These are phyloP conservation scores for Candida ortonii DNA, from an alignment of 805 yeast species.

Conservation along the genomic window DNA sequence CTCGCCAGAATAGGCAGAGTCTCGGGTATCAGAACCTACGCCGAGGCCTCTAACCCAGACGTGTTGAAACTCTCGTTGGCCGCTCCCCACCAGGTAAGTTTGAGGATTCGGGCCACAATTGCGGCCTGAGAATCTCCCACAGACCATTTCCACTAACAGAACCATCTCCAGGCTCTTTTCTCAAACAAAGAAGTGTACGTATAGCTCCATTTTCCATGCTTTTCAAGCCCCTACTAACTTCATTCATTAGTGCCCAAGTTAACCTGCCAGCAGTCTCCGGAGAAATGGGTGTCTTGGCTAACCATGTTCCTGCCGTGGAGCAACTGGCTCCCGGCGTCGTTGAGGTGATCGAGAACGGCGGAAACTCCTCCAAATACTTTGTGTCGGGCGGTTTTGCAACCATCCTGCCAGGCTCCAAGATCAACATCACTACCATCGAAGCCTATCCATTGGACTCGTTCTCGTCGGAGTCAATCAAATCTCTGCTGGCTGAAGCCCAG, in stretches of 20 bases:
- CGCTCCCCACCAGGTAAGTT: constrained; percentile 68
- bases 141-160: constrained; percentile 3
- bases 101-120: no score
- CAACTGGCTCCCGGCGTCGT: constrained; percentile 95
- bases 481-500: constrained; percentile 88
- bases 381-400: constrained; percentile 96
- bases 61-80: constrained; percentile 85
- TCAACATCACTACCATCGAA: constrained; percentile 90
- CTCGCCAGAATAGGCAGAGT: constrained; percentile 55
- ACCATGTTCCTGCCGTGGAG: constrained; percentile 96
- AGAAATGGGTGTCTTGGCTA: constrained; percentile 93
- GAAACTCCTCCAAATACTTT: constrained; percentile 75
- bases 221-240: constrained; percentile 4
- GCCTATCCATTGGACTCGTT: constrained; percentile 90
- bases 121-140: no score
- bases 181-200: constrained; percentile 34
- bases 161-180: constrained; percentile 26
- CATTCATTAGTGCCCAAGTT: constrained; percentile 58
- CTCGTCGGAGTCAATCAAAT: constrained; percentile 73
- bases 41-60: constrained; percentile 66
- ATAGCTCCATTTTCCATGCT: not conserved
- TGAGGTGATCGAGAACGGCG: constrained; percentile 78
- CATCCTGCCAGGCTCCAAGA: constrained; percentile 89
- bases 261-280: constrained; percentile 95
- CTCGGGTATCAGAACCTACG: constrained; percentile 78